Base-by-base conservation (phyloP, 129 eudicot species). In the Lactuca saligna region DNA sequence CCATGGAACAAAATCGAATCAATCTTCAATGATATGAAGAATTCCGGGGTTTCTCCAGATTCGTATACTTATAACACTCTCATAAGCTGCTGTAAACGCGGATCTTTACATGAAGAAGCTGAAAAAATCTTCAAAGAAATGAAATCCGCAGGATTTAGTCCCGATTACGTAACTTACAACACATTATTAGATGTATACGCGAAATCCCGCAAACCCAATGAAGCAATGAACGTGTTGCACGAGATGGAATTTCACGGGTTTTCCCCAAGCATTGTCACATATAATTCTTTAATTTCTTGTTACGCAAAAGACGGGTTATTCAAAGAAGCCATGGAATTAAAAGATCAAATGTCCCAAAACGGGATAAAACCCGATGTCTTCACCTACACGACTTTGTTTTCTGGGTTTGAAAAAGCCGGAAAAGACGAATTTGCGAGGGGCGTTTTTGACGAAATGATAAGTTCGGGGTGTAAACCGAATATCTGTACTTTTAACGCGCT, bases 381-480 rank as follows among this genome's bases (percentile, higher is more conserved):
- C 65, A 94, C 99, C 64, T 94, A 80, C 63, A 94, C 95, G 6
- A 87, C 97, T 5, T 65, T 94, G 54, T 81, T 94, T 61, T 94
- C 99, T 0, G 99, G 97, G 65, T 94, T 83, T 80, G 99, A 89
- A 68, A 94, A 94, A 55, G 87, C 87, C 13, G 99, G 99, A 56
- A 89, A 89, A 66, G 99, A 87, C 50, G 97, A 89, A 61, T 71
- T 78, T 68, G 99, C 96, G 3, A 87, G 83, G 87, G 73, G 77
- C 77, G 80, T 89, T 53, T 87, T 82, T 15, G 80, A 87, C 42
- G 96, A 94, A 66, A 94, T 94, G 99, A 84, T 72, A 44, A 68
- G 35, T 51, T 82, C 83, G 6, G 86, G 99, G 4, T 93, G 99
- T 37, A 81, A 74, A 38, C 99, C 95, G 17, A 87, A 93, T 54